Evolutionary conservation across 2,329 filamentous ascomycete genomes (phyloP), one percentile per base, ranked within the genome.

Genomic region (Onygenales sp.): DNA sequence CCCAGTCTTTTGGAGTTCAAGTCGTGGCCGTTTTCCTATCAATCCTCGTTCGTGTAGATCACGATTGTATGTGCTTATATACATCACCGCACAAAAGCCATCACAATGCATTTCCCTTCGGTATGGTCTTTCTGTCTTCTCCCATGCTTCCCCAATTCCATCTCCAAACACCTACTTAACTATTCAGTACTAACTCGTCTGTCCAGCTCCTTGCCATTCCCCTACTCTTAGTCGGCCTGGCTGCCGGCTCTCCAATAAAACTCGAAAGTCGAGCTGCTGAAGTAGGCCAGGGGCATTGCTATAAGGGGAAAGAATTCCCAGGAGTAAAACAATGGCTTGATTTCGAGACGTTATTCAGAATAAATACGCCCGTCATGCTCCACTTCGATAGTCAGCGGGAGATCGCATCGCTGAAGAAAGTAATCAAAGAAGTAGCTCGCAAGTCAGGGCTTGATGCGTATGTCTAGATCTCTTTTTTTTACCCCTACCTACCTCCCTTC

Each of bases 291-390:
- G 3, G 32, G 8, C 4, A 6, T 31, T 53, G 51, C 32, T 53
- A 53, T 17, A 48, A 14, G 14, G 51, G 51, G 17, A 49, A 10
- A 1, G 43, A 53, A 48, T 53, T 53, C 43, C 51, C 51, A 2
- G 2, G 43, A 14, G 21, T 5, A 7, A 2, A 14, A 3, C 27
- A 53, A 43, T 53, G 51, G 51, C 32, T 49, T 21, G 31, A 11
- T n/a, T 53, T 48, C 51, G 35, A 48, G 9, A 11, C 31, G 17
- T 10, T 53, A 36, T 39, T 47, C n/a, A 7, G 1, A 2, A 11
- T 41, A 10, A 53, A 53, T 27, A 32, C 5, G 11, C 43, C 14
- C 7, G 5, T 14, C 7, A 41, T 53, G 43, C 13, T 14, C 7
- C n/a, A 31, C 13, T 35, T n/a, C n/a, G 10, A 48, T 4, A 53